These are phyloP conservation scores for Psidium friedrichsthalianum DNA, from an alignment of 345 rosid species.

Conservation along the genomic window DNA sequence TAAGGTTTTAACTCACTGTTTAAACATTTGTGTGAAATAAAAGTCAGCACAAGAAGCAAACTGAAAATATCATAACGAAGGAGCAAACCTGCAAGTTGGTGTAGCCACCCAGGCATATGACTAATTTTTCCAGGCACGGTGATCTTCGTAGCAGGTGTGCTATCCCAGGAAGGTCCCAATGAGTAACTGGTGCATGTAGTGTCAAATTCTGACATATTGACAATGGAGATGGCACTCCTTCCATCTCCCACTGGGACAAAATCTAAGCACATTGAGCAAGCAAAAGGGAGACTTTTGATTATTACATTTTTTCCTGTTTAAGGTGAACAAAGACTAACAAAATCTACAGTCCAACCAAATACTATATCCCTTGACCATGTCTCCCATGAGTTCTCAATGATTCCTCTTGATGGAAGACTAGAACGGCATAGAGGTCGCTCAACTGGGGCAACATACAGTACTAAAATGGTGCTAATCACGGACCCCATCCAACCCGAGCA, in stretches of 20 bases:
- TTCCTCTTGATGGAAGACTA: not conserved
- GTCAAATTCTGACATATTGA: not conserved
- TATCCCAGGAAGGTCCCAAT: not conserved
- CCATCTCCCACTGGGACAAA: not conserved
- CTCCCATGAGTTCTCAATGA: not conserved
- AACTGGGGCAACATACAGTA: not conserved
- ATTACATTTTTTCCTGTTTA: not conserved
- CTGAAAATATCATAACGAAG: not conserved
- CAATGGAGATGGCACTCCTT: not conserved
- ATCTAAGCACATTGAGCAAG: not conserved
- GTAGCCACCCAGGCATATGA: not conserved
- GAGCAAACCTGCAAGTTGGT: not conserved
- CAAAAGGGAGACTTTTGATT: not conserved
- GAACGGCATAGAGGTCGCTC: not conserved
- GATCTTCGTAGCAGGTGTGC: not conserved
- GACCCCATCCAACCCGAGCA: not conserved
- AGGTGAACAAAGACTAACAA: not conserved
- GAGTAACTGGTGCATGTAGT: not conserved
- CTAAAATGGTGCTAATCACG: not conserved
- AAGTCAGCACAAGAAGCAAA: not conserved
- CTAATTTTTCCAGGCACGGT: not conserved
- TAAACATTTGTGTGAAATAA: not conserved
- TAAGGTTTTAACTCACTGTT: not conserved
- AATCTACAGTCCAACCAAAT: not conserved
- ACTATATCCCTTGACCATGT: not conserved